phyloP scores from a whole-genome alignment of 768 basidiomycete species.

The Stropharia rugosoannulata region DNA sequence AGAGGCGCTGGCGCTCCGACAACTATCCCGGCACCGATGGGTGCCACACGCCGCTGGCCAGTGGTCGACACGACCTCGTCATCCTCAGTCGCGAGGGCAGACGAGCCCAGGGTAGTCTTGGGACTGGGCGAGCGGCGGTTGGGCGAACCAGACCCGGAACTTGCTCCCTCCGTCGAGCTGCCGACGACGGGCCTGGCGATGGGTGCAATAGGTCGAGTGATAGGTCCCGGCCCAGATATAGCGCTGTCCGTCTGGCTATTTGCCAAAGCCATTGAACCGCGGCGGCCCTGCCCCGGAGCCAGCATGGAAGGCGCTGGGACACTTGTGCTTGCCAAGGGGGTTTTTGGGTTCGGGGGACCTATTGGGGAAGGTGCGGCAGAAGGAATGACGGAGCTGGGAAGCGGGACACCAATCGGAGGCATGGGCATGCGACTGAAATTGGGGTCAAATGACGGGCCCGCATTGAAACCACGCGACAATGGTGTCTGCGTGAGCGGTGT shows the following conservation, averaged over 20 bases:
- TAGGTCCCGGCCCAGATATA: slow-evolving; percentile 51
- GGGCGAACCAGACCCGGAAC: slow-evolving; percentile 64
- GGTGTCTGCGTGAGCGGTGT: slow-evolving; percentile 47
- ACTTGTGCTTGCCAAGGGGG: slow-evolving; percentile 33
- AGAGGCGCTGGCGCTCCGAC: slow-evolving; percentile 21
- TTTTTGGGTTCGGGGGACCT: slow-evolving; percentile 51
- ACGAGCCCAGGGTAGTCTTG: slow-evolving; percentile 73
- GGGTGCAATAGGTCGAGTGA: slow-evolving; percentile 53
- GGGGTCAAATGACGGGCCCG: slow-evolving; percentile 52
- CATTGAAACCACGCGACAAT: slow-evolving; percentile 51
- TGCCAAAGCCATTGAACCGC: slow-evolving; percentile 33
- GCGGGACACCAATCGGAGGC: slow-evolving; percentile 24
- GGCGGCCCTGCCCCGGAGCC: slow-evolving; percentile 48
- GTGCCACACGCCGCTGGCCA: slow-evolving; percentile 39
- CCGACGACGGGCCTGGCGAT: slow-evolving; percentile 61
- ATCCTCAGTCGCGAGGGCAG: slow-evolving; percentile 75
- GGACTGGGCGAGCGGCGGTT: slow-evolving; percentile 47
- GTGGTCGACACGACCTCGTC: slow-evolving; percentile 67
- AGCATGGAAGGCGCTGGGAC: slow-evolving; percentile 34
- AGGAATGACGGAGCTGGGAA: slow-evolving; percentile 17
- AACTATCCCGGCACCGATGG: slow-evolving; percentile 26
- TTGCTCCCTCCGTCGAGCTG: slow-evolving; percentile 39
- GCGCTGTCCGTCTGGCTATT: slow-evolving; percentile 18
- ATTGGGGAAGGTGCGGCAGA: slow-evolving; percentile 46
- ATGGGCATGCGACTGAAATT: slow-evolving; percentile 40